Percentiles rank a stretch among this genome's conserved stretches.
Conservation (phyloP, 2,329 filamentous ascomycete genomes). For the Lasiodiplodia citricola region DNA sequence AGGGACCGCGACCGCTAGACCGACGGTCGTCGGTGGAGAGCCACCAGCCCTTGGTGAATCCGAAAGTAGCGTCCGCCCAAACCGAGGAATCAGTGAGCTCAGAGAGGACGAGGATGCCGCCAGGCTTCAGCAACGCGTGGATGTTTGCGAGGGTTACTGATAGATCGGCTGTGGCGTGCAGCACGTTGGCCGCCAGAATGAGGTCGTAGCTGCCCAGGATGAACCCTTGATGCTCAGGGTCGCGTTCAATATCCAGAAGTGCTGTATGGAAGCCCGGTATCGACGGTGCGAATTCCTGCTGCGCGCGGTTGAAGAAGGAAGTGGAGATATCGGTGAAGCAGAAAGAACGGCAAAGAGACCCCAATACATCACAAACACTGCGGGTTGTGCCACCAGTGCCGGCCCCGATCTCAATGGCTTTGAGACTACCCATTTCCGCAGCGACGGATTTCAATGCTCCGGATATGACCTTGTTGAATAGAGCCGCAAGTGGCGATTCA, state of each 20-base stretch:
- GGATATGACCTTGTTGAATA: background rate
- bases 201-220: conserved; percentile 14
- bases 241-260: conserved; percentile 13
- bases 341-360: background rate
- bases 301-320: conserved; percentile 29
- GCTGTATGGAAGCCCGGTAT: background rate
- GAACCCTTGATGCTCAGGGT: conserved; percentile 19
- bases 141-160: conserved; percentile 27
- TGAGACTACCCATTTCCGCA: background rate
- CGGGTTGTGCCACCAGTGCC: background rate
- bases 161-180: conserved; percentile 23
- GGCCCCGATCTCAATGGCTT: background rate
- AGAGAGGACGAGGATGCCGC: conserved; percentile 49
- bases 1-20: background rate
- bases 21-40: background rate
- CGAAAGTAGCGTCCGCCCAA: background rate
- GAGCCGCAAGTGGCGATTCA: background rate
- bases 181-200: conserved; percentile 25
- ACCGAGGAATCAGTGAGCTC: background rate
- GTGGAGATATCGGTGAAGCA: conserved; percentile 33
- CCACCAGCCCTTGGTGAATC: background rate
- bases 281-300: background rate
- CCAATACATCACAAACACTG: background rate
- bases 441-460: background rate
- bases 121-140: conserved; percentile 39